Conservation (phyloP, 2,329 filamentous ascomycete genomes). For the Arthroderma uncinatum region DNA sequence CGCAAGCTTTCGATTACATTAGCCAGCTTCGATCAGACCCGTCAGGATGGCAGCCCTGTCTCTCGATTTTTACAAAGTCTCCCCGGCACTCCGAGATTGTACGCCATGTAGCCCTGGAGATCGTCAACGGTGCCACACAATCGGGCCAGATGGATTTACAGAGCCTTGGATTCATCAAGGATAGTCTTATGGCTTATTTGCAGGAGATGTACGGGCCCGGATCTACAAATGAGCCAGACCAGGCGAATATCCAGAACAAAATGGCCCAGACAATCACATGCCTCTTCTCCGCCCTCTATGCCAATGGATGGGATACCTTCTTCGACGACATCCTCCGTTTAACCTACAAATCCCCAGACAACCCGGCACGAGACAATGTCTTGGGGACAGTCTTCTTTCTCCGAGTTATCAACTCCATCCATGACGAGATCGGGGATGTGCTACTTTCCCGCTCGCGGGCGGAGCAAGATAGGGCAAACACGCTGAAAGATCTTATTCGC, state of each 20-base stretch:
- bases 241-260: conserved; percentile 80
- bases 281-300: conserved; percentile 80
- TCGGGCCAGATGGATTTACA: conserved; percentile 62
- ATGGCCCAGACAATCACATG: conserved; percentile 91
- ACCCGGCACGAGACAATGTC: conserved; percentile 55
- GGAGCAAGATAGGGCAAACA: conserved; percentile 74
- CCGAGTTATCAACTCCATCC: conserved; percentile 75
- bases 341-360: conserved; percentile 50
- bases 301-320: conserved; percentile 75
- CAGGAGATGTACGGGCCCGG: conserved; percentile 58
- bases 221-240: conserved; percentile 50
- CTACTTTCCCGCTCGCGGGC: conserved; percentile 65
- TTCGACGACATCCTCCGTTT: conserved; percentile 80
- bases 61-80: conserved; percentile 68
- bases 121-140: conserved; percentile 85
- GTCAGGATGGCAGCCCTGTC: conserved; percentile 81
- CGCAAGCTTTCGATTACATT: conserved; percentile 55
- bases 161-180: conserved; percentile 64
- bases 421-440: conserved; percentile 94
- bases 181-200: conserved; percentile 71
- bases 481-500: conserved; percentile 83
- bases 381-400: conserved; percentile 76
- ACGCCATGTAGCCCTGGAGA: conserved; percentile 78
- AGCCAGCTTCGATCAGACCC: conserved; percentile 69
- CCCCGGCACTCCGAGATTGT: conserved; percentile 71